phyloP scores from a whole-genome alignment of 805 yeast genomes.

The Yamadazyma phyllophila region DNA sequence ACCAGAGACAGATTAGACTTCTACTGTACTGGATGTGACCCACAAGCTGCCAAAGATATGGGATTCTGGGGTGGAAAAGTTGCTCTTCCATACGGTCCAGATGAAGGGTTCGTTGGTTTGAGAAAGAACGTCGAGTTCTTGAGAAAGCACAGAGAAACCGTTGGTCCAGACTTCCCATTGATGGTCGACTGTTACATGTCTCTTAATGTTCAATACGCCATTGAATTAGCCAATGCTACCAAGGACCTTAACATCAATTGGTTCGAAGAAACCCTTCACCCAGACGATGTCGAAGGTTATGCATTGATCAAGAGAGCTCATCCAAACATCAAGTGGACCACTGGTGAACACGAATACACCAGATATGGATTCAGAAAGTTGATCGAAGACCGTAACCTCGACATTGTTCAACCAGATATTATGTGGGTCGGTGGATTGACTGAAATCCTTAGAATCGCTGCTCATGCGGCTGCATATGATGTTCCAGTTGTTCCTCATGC shows the following conservation, averaged over 20 bases:
- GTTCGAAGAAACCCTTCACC: conserved; percentile 53
- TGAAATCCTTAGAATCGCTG: conserved; percentile 44
- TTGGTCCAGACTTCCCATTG: conserved; percentile 52
- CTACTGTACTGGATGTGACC: conserved; percentile 50
- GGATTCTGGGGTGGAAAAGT: conserved; percentile 57
- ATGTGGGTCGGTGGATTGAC: conserved; percentile 57
- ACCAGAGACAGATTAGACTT: conserved; percentile 44
- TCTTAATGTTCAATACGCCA: conserved; percentile 46
- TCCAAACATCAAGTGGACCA: conserved; percentile 48
- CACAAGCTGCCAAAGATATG: conserved; percentile 47
- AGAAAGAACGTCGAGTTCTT: conserved; percentile 46
- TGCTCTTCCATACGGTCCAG: conserved; percentile 50
- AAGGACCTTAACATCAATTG: conserved; percentile 48
- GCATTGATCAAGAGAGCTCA: conserved; percentile 45
- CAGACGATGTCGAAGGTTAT: conserved; percentile 51
- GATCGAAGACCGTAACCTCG: conserved; percentile 48
- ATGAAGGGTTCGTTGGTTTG: conserved; percentile 48
- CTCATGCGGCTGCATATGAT: conserved; percentile 52
- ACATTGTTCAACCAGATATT: conserved; percentile 50
- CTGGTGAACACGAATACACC: conserved; percentile 54
- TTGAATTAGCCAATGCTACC: conserved; percentile 44
- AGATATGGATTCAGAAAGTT: conserved; percentile 50
- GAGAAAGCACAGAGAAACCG: conserved; percentile 41
- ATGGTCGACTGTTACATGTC: conserved; percentile 57
- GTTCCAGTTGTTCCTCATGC: conserved; percentile 55